Evolutionary conservation across 2,329 filamentous ascomycete genomes (phyloP).

Genomic region (Aspergillus glaucus): DNA sequence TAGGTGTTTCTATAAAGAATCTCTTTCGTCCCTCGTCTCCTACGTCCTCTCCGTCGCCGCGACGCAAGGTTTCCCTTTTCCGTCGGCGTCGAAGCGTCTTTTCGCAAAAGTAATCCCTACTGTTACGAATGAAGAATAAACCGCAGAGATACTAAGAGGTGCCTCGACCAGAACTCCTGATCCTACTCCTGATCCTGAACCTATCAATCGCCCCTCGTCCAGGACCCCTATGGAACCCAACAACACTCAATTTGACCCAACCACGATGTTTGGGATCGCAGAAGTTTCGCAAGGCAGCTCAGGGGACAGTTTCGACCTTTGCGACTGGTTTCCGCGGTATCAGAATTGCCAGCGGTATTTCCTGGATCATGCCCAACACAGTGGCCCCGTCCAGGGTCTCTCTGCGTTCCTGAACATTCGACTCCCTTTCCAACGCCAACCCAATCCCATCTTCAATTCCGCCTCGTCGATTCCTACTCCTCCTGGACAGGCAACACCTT

Average conservation of each 20-base stretch:
- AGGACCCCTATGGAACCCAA: slow-evolving; percentile 23
- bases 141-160: slow-evolving; percentile 10
- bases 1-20: slow-evolving; percentile 25
- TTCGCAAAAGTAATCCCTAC: slow-evolving; percentile 26
- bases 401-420: slow-evolving; percentile 88
- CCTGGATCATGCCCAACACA: slow-evolving; percentile 82
- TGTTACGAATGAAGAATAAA: slow-evolving; percentile 1
- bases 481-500: slow-evolving; percentile 35
- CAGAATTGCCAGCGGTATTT: slow-evolving; percentile 89
- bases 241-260: slow-evolving; percentile 29
- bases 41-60: slow-evolving; percentile 21
- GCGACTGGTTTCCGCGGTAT: slow-evolving; percentile 89
- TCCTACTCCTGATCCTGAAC: slow-evolving; percentile 3
- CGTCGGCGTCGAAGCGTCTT: slow-evolving; percentile 30
- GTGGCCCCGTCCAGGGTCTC: slow-evolving; percentile 73
- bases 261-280: slow-evolving; percentile 31
- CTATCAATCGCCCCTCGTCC: slow-evolving; percentile 10
- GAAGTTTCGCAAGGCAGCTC: slow-evolving; percentile 31
- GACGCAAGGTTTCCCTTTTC: slow-evolving; percentile 25
- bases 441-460: slow-evolving; percentile 43
- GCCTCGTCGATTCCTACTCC: slow-evolving; percentile 25
- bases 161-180: slow-evolving; percentile 1
- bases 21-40: slow-evolving; percentile 23
- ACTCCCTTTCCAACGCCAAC: slow-evolving; percentile 71
- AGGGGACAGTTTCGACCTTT: slow-evolving; percentile 55